Evolutionary conservation across 805 yeast genomes (phyloP), one percentile per base, ranked within the genome.

Genomic region (Cyberlindnera subsufficiens): DNA sequence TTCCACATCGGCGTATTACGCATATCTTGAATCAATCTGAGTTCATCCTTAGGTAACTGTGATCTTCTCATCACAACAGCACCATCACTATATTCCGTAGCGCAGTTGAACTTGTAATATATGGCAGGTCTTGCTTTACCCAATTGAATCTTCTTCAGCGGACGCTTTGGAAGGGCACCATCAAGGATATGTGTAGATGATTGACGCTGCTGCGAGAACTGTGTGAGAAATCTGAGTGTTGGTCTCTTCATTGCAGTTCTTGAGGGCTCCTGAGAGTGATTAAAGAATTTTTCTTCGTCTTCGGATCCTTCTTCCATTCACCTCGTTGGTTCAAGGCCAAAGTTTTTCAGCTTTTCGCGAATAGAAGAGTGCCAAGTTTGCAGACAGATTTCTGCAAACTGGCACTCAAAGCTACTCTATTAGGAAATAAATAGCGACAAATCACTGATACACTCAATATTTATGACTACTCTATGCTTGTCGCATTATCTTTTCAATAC

Each of bases 101-200:
- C 65, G 29, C 90, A 84, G 50, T 91, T 89, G 61, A 93, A 93
- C 63, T 87, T 87, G 67, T 91, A 77, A 65, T 87, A 90, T 33
- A 93, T 84, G 30, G 96, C 89, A 2, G 98, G 97, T 65, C 97
- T 78, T 15, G 96, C 89, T 61, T 85, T 85, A 43, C 97, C 97
- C 43, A 82, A 65, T 46, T 69, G 64, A 54, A 86, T 83, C 61
- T 78, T 82, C 60, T 77, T 81, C 64, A 75, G 61, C 40, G 87
- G 88, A 66, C 91, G 75, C 43, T 61, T 58, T 33, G 70, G 65
- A 36, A 68, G 42, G 15, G 60, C 54, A 27, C 55, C 59, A 34
- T 54, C 57, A 16, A 42, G 35, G 29, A 38, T 46, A 39, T 41
- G 46, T 35, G 40, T 42, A 4, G 52, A 48, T 11, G 49, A 45